phyloP scores from a whole-genome alignment of 2,329 filamentous ascomycete species.

The Dothiorella sarmentorum region DNA sequence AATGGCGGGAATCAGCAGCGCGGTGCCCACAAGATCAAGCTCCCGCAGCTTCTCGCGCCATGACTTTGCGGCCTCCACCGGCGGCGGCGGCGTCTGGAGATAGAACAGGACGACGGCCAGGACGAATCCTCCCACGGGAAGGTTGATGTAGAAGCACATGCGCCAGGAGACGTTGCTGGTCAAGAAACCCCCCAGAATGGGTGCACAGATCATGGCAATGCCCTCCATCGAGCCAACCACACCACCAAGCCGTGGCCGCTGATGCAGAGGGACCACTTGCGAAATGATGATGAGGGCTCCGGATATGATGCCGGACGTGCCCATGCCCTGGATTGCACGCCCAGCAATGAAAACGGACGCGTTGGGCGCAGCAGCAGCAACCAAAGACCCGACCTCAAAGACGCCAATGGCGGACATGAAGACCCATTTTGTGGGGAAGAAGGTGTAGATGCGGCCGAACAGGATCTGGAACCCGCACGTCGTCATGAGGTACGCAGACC shows the following conservation, averaged over 20 bases:
- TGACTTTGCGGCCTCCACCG: too few relatives aligned
- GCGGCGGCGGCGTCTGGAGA: conserved; percentile 26
- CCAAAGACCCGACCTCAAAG: conserved; percentile 51
- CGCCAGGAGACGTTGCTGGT: conserved; percentile 20
- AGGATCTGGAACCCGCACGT: conserved; percentile 44
- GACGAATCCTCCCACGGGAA: conserved; percentile 26
- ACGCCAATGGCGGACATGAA: conserved; percentile 34
- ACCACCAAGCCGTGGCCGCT: conserved; percentile 31
- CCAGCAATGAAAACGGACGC: conserved; percentile 48
- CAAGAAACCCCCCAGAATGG: conserved; percentile 20
- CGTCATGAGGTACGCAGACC: conserved; percentile 44
- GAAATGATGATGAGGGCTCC: conserved; percentile 21
- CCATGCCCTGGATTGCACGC: conserved; percentile 43
- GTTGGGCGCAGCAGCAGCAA: conserved; percentile 50
- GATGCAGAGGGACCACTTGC: conserved; percentile 38
- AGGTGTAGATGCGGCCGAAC: conserved; percentile 47
- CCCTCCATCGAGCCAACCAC: conserved; percentile 17
- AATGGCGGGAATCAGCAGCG: conserved; percentile 44
- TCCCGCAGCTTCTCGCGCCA: conserved; percentile 34
- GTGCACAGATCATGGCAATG: conserved; percentile 24
- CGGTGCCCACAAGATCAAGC: conserved; percentile 45
- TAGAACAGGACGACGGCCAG: conserved; percentile 23
- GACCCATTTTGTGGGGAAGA: conserved; percentile 34
- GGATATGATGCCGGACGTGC: conserved; percentile 49
- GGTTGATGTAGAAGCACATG: conserved; percentile 30